Percentiles rank a stretch among this genome's conserved stretches.
Evolutionary conservation across 345 rosid genomes (phyloP).

Genomic region (Punica granatum): DNA sequence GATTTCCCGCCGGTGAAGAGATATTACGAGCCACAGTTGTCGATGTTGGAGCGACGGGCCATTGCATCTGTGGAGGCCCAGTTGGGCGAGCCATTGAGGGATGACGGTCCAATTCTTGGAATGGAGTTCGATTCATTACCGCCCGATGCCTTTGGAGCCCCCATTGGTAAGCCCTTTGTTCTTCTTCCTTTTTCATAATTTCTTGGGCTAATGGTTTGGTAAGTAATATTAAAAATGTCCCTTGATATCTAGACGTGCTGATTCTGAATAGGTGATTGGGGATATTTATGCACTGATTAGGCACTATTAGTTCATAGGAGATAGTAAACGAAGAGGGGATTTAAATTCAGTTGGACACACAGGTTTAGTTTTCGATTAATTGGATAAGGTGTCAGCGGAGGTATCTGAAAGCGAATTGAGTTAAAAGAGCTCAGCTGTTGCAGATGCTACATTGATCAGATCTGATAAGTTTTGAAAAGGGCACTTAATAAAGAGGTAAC

Average conservation of each 20-base stretch:
- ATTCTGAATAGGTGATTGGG: background rate
- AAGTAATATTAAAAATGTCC: background rate
- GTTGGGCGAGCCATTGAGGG: constrained; percentile 75
- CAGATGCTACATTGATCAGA: background rate
- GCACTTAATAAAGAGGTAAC: too few relatives aligned
- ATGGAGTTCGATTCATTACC: constrained; percentile 95
- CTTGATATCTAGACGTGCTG: background rate
- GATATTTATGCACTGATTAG: background rate
- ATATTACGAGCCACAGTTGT: constrained; percentile 45
- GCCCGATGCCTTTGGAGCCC: constrained; percentile 94
- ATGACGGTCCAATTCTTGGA: constrained; percentile 81
- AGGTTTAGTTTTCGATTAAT: background rate
- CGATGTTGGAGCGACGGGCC: constrained; percentile 42
- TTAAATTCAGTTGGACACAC: background rate
- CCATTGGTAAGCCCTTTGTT: constrained; percentile 43
- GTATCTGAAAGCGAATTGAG: background rate
- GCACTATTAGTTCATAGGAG: background rate
- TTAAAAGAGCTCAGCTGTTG: background rate
- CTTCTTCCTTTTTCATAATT: background rate
- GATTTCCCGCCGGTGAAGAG: constrained; percentile 39
- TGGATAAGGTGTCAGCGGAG: background rate
- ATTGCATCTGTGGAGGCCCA: constrained; percentile 70
- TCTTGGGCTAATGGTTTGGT: background rate
- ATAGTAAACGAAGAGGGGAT: background rate
- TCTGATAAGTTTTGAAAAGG: too few relatives aligned